phyloP scores from a whole-genome alignment of 495 filamentous ascomycete species.

The Annulohypoxylon nitens region DNA sequence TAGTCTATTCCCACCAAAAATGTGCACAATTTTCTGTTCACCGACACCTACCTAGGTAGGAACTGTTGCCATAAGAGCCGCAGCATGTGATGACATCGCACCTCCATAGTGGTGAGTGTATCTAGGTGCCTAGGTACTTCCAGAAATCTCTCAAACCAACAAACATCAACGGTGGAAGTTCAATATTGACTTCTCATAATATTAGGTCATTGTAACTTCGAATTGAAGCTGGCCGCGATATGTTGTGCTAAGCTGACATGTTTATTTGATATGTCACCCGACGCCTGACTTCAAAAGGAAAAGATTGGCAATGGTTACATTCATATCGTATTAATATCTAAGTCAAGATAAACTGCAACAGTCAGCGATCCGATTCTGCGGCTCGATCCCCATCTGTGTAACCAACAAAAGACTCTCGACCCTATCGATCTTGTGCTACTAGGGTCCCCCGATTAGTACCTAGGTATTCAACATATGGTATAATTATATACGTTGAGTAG shows the following conservation, averaged over 20 bases:
- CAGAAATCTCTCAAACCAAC: no score
- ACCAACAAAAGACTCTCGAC: neutral
- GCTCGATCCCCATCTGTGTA: neutral
- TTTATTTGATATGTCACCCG: neutral
- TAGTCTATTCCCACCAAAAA: no score
- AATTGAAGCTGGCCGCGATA: neutral
- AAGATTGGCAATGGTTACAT: neutral
- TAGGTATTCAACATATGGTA: neutral
- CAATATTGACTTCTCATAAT: neutral
- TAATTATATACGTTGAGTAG: no score
- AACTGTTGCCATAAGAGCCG: no score
- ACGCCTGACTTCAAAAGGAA: neutral
- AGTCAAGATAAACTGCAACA: neutral
- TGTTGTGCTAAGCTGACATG: neutral
- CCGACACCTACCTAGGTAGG: no score
- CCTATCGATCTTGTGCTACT: neutral
- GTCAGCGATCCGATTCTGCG: neutral
- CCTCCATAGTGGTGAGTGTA: no score
- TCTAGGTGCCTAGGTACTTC: no score
- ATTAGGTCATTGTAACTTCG: neutral
- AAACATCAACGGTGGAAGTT: neutral
- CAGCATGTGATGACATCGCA: no score
- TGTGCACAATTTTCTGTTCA: no score
- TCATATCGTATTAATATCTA: neutral
- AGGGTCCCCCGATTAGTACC: neutral